Base-by-base conservation (phyloP, 2,329 filamentous ascomycete genomes). In the Samsoniella hepiali region DNA sequence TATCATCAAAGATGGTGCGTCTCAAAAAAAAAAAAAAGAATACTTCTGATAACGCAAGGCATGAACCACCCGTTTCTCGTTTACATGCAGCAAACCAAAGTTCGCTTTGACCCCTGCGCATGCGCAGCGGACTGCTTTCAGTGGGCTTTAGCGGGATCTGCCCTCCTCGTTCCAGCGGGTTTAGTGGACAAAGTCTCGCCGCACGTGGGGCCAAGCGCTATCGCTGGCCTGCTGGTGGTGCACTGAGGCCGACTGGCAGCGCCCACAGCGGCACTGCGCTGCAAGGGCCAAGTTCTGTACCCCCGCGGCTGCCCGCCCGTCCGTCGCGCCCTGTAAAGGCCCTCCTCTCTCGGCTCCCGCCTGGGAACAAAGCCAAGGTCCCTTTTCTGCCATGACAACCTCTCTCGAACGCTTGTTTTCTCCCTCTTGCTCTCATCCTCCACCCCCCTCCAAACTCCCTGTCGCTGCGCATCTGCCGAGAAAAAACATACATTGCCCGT, bases 51-150 rank as follows among this genome's bases (percentile, higher is more conserved):
- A 29, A 22, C 11, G 45, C 45, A 31, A 40, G 38, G 38, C 38
- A 40, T 8, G 38, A 13, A 13, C 22, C 13, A 40, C 38, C 38
- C 11, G 13, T 34, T 34, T 40, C 38, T 40, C 38, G 38, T 40
- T 40, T 40, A 40, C 38, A 40, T 40, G 38, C 38, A 40, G 11
- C 38, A 15, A 40, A 40, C 38, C 11, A 40, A 40, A 2, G 42
- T 9, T 49, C 56, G 56, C 56, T 58, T 58, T 47, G 56, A 58
- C 56, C 56, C 45, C 29, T 58, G 40, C 56, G 34, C 51, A 55
- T 40, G 36, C 51, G 40, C 51, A 29, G 13, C 34, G 10, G 22
- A 40, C 22, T 29, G 36, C 51, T 9, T 44, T 29, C 50, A 56
- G 53, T 56, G 53, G 53, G 53, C 53, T 47, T 58, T 55, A 55